Evolutionary conservation across 306 rosid species (phyloP).

Genomic region (Cucurbita ficifolia): DNA sequence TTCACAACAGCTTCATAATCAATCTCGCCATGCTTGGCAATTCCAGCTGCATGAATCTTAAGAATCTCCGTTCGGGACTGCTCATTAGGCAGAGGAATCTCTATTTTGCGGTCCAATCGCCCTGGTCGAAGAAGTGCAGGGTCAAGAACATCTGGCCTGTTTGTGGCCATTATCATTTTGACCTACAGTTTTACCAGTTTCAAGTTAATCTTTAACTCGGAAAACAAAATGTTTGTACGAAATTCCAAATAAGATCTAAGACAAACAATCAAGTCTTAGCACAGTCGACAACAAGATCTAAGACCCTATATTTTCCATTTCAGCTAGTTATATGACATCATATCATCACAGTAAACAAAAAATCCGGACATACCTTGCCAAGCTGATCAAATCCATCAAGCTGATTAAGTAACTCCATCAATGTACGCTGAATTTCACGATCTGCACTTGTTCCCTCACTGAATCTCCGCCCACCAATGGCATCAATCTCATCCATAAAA

Average conservation of each 20-base stretch:
- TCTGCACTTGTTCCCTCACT: conserved; percentile 97
- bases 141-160: conserved; percentile 85
- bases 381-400: too few relatives aligned
- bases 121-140: conserved; percentile 98
- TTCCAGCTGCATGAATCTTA: conserved; percentile 94
- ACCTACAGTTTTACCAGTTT: conserved; percentile 31
- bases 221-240: background rate
- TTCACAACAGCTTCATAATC: conserved; percentile 96
- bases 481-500: conserved; percentile 98
- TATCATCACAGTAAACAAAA: background rate
- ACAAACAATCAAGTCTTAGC: background rate
- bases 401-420: too few relatives aligned
- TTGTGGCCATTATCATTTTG: conserved; percentile 96
- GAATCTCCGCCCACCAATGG: conserved; percentile 97
- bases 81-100: conserved; percentile 93
- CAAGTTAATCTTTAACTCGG: background rate
- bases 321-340: background rate
- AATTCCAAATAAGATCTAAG: background rate
- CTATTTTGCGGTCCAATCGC: conserved; percentile 88
- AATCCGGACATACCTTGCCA: too few relatives aligned
- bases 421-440: conserved; percentile 36
- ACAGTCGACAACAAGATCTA: background rate
- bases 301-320: background rate
- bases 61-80: conserved; percentile 92
- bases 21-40: conserved; percentile 92